Evolutionary conservation across 345 rosid genomes (phyloP).

Genomic region (Eucalyptus pauciflora): DNA sequence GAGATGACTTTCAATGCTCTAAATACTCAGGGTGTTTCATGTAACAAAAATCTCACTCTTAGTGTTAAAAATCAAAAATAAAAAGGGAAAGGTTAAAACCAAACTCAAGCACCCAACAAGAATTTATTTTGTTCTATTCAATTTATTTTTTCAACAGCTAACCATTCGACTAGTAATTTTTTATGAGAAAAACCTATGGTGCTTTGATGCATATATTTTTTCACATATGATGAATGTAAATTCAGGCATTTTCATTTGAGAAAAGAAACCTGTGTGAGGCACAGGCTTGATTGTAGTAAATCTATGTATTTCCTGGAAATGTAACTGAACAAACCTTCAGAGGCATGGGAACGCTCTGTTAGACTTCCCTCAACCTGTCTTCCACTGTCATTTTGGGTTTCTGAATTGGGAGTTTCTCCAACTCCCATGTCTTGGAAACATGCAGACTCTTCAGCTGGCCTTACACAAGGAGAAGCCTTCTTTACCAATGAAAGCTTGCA

Average conservation of each 20-base stretch:
- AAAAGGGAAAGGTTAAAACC: not conserved
- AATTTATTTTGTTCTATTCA: not conserved
- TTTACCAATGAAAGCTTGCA: conserved; percentile 89
- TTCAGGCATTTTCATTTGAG: not conserved
- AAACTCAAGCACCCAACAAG: not conserved
- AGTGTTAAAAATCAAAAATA: not conserved
- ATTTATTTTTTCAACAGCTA: not conserved
- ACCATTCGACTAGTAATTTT: not conserved
- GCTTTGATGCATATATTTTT: not conserved
- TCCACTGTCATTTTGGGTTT: conserved; percentile 8
- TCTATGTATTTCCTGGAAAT: not conserved
- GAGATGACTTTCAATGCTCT: not conserved
- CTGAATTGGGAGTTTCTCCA: conserved; percentile 1
- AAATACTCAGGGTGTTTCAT: not conserved
- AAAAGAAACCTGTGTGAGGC: not conserved
- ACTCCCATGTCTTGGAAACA: conserved; percentile 7
- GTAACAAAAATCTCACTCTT: not conserved
- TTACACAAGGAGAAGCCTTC: conserved; percentile 19
- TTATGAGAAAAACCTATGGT: not conserved
- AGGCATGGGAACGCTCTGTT: conserved; percentile 9
- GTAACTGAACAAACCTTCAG: conserved; percentile 22
- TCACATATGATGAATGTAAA: not conserved
- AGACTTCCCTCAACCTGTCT: not conserved
- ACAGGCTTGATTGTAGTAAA: not conserved
- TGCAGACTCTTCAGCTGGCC: conserved; percentile 7